A percentile compares a stretch with the other conserved stretches of the same genome.
Conservation (phyloP, 2,329 filamentous ascomycete species). For the Boeremia exigua region DNA sequence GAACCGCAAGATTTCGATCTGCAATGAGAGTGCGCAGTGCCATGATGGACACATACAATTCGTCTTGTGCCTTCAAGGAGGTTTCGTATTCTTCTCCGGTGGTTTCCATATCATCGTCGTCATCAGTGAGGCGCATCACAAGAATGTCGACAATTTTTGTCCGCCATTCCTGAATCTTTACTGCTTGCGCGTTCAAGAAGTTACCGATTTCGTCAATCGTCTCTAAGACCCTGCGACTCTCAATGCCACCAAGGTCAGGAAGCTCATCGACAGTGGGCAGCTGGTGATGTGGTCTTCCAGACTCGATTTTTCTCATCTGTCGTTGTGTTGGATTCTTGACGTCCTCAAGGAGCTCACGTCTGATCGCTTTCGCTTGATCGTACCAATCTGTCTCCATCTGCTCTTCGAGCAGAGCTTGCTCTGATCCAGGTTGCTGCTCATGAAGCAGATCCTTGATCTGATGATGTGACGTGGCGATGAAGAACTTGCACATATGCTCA, state of each 20-base stretch:
- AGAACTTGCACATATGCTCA: slow-evolving; percentile 83
- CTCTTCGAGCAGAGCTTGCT: slow-evolving; percentile 70
- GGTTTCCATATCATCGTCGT: slow-evolving; percentile 76
- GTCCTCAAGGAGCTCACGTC: slow-evolving; percentile 76
- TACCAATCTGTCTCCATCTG: slow-evolving; percentile 75
- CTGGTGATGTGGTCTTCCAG: slow-evolving; percentile 28
- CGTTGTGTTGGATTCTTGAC: slow-evolving; percentile 64
- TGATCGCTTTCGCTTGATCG: slow-evolving; percentile 75
- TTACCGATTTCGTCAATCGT: slow-evolving; percentile 69
- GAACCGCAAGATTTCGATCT: slow-evolving; percentile 78
- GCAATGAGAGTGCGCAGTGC: slow-evolving; percentile 76
- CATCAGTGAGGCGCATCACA: slow-evolving; percentile 77
- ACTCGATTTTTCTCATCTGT: slow-evolving; percentile 64
- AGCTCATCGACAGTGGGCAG: slow-evolving; percentile 59
- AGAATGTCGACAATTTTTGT: slow-evolving; percentile 74
- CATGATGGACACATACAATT: slow-evolving; percentile 86
- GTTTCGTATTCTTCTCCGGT: slow-evolving; percentile 91
- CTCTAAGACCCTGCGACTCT: slow-evolving; percentile 71
- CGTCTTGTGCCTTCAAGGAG: slow-evolving; percentile 85
- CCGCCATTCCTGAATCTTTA: slow-evolving; percentile 76
- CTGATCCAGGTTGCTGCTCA: slow-evolving; percentile 69
- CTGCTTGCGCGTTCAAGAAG: slow-evolving; percentile 74
- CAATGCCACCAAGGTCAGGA: slow-evolving; percentile 69
- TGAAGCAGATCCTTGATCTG: slow-evolving; percentile 76
- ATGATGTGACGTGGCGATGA: slow-evolving; percentile 81